Base-by-base conservation (phyloP, 2,329 filamentous ascomycete species). In the Alternaria solani region DNA sequence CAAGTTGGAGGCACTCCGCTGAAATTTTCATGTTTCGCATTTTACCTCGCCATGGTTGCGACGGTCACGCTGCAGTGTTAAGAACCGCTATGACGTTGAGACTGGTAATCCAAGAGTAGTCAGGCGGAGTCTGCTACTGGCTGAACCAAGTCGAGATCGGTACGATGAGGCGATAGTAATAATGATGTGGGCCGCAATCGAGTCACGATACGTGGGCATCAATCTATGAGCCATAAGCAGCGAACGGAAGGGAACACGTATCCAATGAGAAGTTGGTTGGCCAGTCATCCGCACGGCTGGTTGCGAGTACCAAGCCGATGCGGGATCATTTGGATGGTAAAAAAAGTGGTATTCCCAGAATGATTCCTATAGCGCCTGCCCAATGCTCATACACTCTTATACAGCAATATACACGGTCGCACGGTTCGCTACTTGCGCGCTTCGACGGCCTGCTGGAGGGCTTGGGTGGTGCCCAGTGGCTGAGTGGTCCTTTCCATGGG, bases 401-500 rank as follows among this genome's bases (percentile, higher is more conserved):
- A 72, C 70, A 74, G 55, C 62, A 66, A 64, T 70, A 52, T 70
- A 71, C 68, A 72, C 44, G 51, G 25, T 26, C 49, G 14, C 23
- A 46, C 36, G 25, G n/a, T 23, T 28, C 38, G 25, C 54, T 68
- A 71, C 61, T 76, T 76, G 47, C 66, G 66, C 25, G 69, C 73
- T 26, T 70, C 71, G 16, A 75, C 60, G 20, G 73, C 74, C 58
- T 75, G 70, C 59, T 72, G 68, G 25, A 77, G 69, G 51, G 68
- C 69, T 47, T 72, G 65, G 30, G 71, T 70, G 16, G 74, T 72
- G 59, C 71, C 68, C 20, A 69, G 61, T 36, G 65, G 67, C 51
- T 71, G 71, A 5, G 51, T 48, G 7, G 81, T 73, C n/a, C 82
- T 78, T 61, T 84, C 81, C 51, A 81, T 78, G 48, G 92, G 90